Percentiles rank a stretch among this genome's conserved stretches.
Conservation (phyloP, 352 stramenopile species). For the Pythium rishiriense region DNA sequence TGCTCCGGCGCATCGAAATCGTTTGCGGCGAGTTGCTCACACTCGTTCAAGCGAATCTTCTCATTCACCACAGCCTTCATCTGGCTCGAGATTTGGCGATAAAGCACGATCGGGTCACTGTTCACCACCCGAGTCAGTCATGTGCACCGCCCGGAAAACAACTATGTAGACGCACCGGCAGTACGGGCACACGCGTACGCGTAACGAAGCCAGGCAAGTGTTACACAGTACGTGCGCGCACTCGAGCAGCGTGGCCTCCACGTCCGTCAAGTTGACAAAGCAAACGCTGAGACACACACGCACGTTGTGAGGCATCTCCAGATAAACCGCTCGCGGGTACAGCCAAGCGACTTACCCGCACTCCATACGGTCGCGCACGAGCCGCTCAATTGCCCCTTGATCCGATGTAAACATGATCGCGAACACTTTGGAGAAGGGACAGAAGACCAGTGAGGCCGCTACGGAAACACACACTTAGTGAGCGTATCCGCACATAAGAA, state of each 20-base stretch:
- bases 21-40: conserved; percentile 4
- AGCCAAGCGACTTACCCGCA: conserved; percentile 28
- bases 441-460: conserved; percentile 17
- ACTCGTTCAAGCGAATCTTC: conserved; percentile 14
- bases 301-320: too few relatives aligned
- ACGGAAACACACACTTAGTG: background rate
- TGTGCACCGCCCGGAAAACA: background rate
- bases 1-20: conserved; percentile 16
- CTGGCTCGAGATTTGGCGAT: conserved; percentile 9
- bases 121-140: background rate
- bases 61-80: conserved; percentile 16
- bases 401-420: conserved; percentile 17
- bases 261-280: conserved; percentile 13
- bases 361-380: conserved; percentile 27
- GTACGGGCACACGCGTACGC: conserved; percentile 13
- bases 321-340: too few relatives aligned
- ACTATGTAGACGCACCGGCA: conserved; percentile 23
- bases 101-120: conserved; percentile 15
- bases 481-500: background rate
- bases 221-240: conserved; percentile 23
- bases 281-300: conserved; percentile 20
- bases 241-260: conserved; percentile 19
- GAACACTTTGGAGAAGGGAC: conserved; percentile 5
- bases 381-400: conserved; percentile 13
- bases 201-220: conserved; percentile 7